Evolutionary conservation across 805 yeast species (phyloP).

Genomic region (Wickerhamomyces strasburgensis): DNA sequence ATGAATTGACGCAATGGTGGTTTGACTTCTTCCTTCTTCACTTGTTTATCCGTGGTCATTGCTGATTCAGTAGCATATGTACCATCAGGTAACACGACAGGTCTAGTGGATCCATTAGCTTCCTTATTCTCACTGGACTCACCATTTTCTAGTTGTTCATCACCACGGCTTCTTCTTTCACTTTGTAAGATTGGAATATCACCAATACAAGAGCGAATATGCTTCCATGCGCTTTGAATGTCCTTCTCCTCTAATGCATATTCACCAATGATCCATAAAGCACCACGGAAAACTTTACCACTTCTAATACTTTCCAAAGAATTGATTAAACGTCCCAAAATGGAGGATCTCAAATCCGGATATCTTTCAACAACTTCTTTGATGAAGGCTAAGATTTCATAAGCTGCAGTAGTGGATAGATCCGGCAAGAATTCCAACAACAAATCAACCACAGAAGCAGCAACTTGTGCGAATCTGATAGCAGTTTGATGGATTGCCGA

Average conservation of each 20-base stretch:
- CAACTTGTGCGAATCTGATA: constrained; percentile 81
- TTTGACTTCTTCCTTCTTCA: constrained; percentile 32
- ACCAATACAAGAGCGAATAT: constrained; percentile 76
- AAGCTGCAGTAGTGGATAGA: constrained; percentile 77
- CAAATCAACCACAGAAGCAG: constrained; percentile 84
- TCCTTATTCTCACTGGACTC: constrained; percentile 22
- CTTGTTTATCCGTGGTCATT: constrained; percentile 45
- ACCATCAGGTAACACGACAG: constrained; percentile 95
- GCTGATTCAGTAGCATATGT: constrained; percentile 96
- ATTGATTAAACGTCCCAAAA: constrained; percentile 56
- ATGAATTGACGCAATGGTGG: constrained; percentile 81
- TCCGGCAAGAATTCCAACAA: constrained; percentile 83
- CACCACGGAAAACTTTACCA: constrained; percentile 89
- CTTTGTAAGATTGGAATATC: constrained; percentile 84
- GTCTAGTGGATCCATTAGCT: constrained; percentile 46
- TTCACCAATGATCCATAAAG: constrained; percentile 95
- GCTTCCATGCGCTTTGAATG: constrained; percentile 82
- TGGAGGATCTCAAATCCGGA: constrained; percentile 68
- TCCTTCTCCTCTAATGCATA: constrained; percentile 67
- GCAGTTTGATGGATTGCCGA: constrained; percentile 88
- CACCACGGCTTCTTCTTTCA: constrained; percentile 46
- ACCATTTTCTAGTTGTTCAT: constrained; percentile 30
- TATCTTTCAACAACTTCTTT: constrained; percentile 92
- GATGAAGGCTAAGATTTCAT: constrained; percentile 85
- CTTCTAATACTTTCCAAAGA: constrained; percentile 67